phyloP scores from a whole-genome alignment of 257 asterid genomes.

The Verbena officinalis region DNA sequence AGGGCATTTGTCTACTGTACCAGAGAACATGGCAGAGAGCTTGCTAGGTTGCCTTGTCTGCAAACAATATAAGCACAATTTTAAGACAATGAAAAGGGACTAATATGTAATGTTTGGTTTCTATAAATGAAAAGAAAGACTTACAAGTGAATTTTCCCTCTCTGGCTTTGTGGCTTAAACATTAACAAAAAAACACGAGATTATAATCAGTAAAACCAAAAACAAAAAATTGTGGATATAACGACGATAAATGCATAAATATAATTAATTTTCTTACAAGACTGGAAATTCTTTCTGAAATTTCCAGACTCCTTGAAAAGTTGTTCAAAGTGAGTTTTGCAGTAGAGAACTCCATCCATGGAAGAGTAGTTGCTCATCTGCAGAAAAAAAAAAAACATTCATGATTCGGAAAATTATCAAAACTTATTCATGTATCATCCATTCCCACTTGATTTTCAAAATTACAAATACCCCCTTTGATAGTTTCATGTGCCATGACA shows the following conservation, averaged over 20 bases:
- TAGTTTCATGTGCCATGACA: no score
- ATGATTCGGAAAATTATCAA: not conserved
- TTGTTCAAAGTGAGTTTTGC: conserved; percentile 86
- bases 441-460: no score
- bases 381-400: no score
- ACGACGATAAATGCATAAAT: no score
- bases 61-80: not conserved
- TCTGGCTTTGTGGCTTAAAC: conserved; percentile 46
- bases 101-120: no score
- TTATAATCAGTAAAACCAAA: no score
- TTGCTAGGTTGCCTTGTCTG: conserved; percentile 69
- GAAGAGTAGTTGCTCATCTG: conserved; percentile 93
- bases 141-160: conserved; percentile 47
- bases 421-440: no score
- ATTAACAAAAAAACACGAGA: not conserved
- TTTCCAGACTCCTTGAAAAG: conserved; percentile 80
- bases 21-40: conserved; percentile 72
- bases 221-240: no score
- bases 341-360: conserved; percentile 75
- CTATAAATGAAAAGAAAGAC: no score
- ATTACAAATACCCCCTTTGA: no score
- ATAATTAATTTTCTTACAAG: conserved; percentile 34
- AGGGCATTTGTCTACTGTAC: conserved; percentile 83
- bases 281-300: conserved; percentile 57
- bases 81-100: no score